phyloP scores from a whole-genome alignment of 83 land plant genomes.

The Thuja plicata region DNA sequence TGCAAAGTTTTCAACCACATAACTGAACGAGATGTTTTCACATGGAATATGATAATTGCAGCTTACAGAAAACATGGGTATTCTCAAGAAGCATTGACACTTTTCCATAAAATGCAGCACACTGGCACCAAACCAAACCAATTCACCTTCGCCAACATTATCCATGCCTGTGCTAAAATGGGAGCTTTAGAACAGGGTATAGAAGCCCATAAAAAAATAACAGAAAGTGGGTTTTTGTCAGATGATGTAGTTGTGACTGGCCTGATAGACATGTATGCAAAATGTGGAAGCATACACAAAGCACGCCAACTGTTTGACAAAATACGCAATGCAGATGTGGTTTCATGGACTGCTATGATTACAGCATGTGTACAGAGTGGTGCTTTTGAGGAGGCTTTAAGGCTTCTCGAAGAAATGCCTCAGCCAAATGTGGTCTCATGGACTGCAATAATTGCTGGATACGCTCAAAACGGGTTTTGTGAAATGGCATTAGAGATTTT shows the following conservation, averaged over 20 bases:
- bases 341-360: conserved; percentile 8
- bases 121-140: conserved; percentile 18
- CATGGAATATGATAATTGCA: conserved; percentile 25
- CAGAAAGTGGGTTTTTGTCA: neutral
- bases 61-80: neutral
- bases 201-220: neutral
- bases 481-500: conserved; percentile 41
- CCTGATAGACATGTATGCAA: neutral
- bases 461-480: conserved; percentile 47
- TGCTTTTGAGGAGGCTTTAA: conserved; percentile 25
- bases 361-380: conserved; percentile 28
- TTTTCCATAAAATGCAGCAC: conserved; percentile 10
- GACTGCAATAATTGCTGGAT: conserved; percentile 65
- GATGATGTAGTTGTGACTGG: neutral
- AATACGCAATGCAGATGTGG: neutral
- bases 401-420: conserved; percentile 30
- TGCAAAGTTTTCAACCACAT: neutral
- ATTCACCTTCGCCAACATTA: conserved; percentile 21
- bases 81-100: conserved; percentile 18
- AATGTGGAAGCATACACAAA: conserved; percentile 7
- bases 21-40: conserved; percentile 10
- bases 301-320: conserved; percentile 3
- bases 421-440: conserved; percentile 42
- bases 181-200: neutral
- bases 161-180: conserved; percentile 18